phyloP scores from a whole-genome alignment of 352 stramenopile genomes.

The Thalassiosira sp. region DNA sequence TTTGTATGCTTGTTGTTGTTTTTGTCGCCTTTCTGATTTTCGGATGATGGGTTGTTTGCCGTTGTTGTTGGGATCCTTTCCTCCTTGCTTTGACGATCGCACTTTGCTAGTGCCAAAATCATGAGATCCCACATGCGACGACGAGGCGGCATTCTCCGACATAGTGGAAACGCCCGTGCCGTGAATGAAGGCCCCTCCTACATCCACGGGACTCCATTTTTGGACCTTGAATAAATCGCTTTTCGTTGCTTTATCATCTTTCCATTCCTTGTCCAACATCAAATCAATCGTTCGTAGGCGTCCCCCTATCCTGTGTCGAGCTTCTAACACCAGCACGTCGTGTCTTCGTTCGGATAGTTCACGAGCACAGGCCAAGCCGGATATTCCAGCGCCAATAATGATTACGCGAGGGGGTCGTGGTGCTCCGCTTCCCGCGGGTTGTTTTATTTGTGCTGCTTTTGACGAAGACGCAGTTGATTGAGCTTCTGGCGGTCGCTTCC shows the following conservation, averaged over 20 bases:
- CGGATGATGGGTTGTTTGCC: too few species aligned
- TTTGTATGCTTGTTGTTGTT: neutral
- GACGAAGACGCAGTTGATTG: neutral
- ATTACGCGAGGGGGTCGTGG: constrained; percentile 69
- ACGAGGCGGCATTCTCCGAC: neutral
- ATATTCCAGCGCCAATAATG: constrained; percentile 83
- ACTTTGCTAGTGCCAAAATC: constrained; percentile 35
- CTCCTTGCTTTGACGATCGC: neutral
- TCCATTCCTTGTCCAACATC: constrained; percentile 48
- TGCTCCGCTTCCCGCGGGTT: constrained; percentile 14
- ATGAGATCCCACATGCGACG: constrained; percentile 25
- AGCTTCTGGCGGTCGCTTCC: neutral
- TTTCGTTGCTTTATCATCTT: constrained; percentile 17
- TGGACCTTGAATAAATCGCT: constrained; percentile 34
- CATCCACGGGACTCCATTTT: constrained; percentile 65
- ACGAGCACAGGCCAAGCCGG: constrained; percentile 81
- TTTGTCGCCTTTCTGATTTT: constrained; percentile 8
- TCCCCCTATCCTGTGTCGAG: constrained; percentile 77
- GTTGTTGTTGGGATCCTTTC: too few species aligned
- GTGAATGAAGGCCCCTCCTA: constrained; percentile 84
- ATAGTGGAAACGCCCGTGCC: constrained; percentile 75
- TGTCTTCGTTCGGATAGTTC: constrained; percentile 83
- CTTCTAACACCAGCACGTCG: constrained; percentile 85
- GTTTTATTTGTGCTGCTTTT: neutral
- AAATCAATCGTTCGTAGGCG: constrained; percentile 69